Base-by-base conservation (phyloP, 257 asterid species). In the Schizonepeta tenuifolia region DNA sequence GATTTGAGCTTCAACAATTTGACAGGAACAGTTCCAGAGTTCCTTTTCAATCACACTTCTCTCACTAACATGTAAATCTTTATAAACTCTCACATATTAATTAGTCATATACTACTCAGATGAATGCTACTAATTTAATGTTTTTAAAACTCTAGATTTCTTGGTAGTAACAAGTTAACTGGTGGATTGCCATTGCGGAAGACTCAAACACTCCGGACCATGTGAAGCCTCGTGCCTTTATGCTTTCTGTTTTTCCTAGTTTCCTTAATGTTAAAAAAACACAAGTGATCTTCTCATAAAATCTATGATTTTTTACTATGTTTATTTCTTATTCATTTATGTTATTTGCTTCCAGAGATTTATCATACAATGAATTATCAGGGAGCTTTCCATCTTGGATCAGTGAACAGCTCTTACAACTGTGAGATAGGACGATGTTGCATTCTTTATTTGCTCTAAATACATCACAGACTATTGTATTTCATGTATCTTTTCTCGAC, bases 1-100 rank as follows among this genome's bases (percentile, higher is more conserved):
- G 98, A 93, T 77, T 84, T 93, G 87, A 88, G 97, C 88, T 90
- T 87, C 95, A 93, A 93, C 83, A 86, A 81, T 80, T 79, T 92
- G 83, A 81, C 82, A 2, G 98, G 91, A 61, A 40, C 62, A 59
- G 66, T 87, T 61, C 93, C 96, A 22, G 85, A 79, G 13, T 71
- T 76, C 21, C 87, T 92, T 70, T 81, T 92, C 84, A 87, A 87
- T 55, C 82, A 77, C 62, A 73, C 65, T 69, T 68, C 78, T 40
- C 88, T 90, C 58, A 83, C 80, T 62, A 67, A 81, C 84, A 55
- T 88, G 97, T 86, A 87, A 84, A 49, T 65, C 58, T n/a, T 54
- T 60, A 10, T 67, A n/a, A 62, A 64, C 26, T 65, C 4, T 66
- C 60, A 10, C 41, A 26, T 72, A 31, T 69, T 68, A 22, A 50